Base-by-base conservation (phyloP, 176 grass and related monocot species). In the Metroxylon sagu region DNA sequence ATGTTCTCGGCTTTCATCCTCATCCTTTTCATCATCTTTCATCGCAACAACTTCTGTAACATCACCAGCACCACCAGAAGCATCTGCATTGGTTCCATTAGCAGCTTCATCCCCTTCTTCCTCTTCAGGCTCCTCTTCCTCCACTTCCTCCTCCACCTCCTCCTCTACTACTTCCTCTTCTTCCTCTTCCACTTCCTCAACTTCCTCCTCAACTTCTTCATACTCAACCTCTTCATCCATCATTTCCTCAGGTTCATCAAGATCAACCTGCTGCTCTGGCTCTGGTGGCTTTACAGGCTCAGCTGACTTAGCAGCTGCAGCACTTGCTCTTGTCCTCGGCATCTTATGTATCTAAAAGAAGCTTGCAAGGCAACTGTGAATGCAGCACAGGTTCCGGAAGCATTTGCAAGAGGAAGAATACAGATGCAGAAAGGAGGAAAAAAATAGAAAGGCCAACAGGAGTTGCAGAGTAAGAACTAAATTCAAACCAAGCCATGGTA, bases 151-250 rank as follows among this genome's bases (percentile, higher is more conserved):
- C 31, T 35, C 65, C 17, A 53, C 65, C 25, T 74, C 72, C 30
- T 59, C 56, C n/a, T 71, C 67, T 51, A 71, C 72, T 60, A 65
- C 77, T 27, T 77, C 73, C 26, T 63, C 84, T 16, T 56, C 79
- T 52, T 80, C 85, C 73, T 79, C 75, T 51, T 82, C 80, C 57
- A 83, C 82, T 52, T 84, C 84, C 60, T 82, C 66, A 26, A 79
- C 75, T 59, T 88, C 80, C 57, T 68, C 65, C 35, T 68, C 65
- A 55, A 77, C 73, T 74, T 80, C 72, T 71, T 84, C 85, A 74
- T 89, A 81, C 65, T 84, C 63, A 58, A 80, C 76, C 64, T 89
- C 81, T 67, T 80, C 85, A 75, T 89, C 85, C 54, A 81, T 68
- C 78, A 58, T 77, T 48, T 88, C 76, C 5, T 89, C 77, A 0